Evolutionary conservation across 1,139 yeast species (phyloP), one percentile per base, ranked within the genome.

Genomic region (Saccharomyces hybrid): DNA sequence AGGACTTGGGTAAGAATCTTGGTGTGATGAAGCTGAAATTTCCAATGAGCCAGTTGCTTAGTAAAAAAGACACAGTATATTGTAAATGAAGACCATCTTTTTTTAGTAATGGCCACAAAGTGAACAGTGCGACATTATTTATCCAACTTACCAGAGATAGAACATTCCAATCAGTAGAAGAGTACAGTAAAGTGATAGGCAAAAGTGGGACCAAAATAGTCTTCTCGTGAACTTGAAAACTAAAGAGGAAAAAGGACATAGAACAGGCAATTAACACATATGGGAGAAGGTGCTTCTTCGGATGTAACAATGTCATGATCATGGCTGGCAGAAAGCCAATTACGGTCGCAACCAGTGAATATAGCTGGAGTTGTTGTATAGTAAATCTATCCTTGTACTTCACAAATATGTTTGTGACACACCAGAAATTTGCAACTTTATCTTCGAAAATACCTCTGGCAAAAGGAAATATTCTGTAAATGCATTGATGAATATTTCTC

Each of bases 391-490:
- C 66, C 60, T 81, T 83, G 64, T 89, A 85, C 68, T 93, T 93
- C 66, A 91, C 69, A 9, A 89, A 61, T 0, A 87, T 76, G 69
- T 93, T 93, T 2, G 90, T 75, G 7, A 95, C 85, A 70, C 99
- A 91, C 99, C 99, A 93, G 64, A 93, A 85, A 67, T 91, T 93
- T 51, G 97, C 97, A 13, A 95, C 99, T 70, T 93, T 93, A 68
- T 93, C 99, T 70, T 93, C 99, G 77, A 95, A 93, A n/a, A 95
- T 77, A 0, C 99, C 99, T 66, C 99, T 78, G 50, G 82, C 81
- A 65, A 93, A 91, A 1, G 99, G 99, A 70, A 93, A 93, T 31
- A 93, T 85, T 60, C 99, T 79, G 50, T 76, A 70, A 19, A 88
- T 60, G 0, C 73, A 62, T 69, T 77, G 76, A 63, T 77, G 34